Evolutionary conservation across 2,329 filamentous ascomycete genomes (phyloP), one percentile per base, ranked within the genome.

Genomic region (Cadophora malorum): DNA sequence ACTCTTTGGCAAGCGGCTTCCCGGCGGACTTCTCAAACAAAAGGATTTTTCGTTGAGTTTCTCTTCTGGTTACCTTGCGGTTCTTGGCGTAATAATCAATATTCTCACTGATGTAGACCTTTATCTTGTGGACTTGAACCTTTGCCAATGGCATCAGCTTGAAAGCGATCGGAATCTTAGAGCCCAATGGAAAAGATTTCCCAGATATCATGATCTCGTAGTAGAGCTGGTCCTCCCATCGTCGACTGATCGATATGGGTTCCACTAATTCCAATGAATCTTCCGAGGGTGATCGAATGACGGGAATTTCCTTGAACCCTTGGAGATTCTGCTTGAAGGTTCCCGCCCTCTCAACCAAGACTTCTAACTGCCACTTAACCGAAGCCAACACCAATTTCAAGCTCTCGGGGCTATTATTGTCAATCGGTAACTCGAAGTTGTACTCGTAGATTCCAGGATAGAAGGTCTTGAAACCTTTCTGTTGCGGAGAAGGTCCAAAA

Each of bases 391-490:
- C 89, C 25, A 91, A 88, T 69, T 89, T 87, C 68, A 92, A 91
- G 0, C 89, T 91, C 76, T 93, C 90, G 0, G 90, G 88, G 28
- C 92, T 83, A 64, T 90, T 89, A 67, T 90, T 92, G 76, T 97
- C 94, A 61, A 97, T 86, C 19, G 88, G 92, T 28, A 95, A 85
- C 75, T 97, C 95, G 52, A 96, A 97, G 70, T 90, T 90, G 53
- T 79, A 79, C 59, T 79, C 77, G 63, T 78, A 79, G 14, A 76
- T 67, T 38, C 77, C 77, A 14, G 77, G 76, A 45, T 87, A 84
- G 76, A 93, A 93, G n/a, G 88, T 83, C 71, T 90, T 85, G 76
- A 91, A 92, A 31, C 90, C 90, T 75, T 88, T 90, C 67, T 90
- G 88, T 64, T 75, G 88, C 83, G 63, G 90, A 82, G 73, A 75